A percentile compares a stretch with the other conserved stretches of the same genome.
Conservation (phyloP, 176 grass and related monocot genomes). For the Stipa capillata region DNA sequence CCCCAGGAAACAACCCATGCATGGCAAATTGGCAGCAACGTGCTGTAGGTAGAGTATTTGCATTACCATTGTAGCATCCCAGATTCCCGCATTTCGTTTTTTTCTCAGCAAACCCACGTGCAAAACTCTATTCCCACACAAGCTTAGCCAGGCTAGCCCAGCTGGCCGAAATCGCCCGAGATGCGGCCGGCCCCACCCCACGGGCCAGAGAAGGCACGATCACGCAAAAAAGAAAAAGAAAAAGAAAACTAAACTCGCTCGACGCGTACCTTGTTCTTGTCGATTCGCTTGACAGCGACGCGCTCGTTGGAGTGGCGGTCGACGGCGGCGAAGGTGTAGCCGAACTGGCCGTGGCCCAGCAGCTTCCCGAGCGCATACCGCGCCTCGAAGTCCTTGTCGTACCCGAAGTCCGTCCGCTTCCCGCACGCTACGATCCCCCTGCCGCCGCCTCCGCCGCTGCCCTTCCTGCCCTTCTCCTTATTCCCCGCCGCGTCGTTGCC, state of each 20-base stretch:
- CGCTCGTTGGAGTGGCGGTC: slow-evolving; percentile 51
- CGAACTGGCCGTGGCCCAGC: slow-evolving; percentile 76
- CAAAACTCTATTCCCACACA: background rate
- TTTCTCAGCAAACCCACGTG: background rate
- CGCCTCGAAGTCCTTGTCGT: slow-evolving; percentile 69
- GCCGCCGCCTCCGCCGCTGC: background rate
- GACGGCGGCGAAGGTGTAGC: slow-evolving; percentile 72
- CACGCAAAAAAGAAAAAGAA: no score
- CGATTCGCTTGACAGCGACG: slow-evolving; percentile 87
- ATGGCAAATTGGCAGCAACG: background rate
- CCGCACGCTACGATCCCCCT: slow-evolving; percentile 45
- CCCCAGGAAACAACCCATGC: background rate
- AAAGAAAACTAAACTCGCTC: background rate
- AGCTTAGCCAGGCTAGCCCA: slow-evolving; percentile 9
- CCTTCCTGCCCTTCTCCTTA: background rate
- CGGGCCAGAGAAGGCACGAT: background rate
- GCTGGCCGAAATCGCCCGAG: background rate
- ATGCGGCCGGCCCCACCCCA: slow-evolving; percentile 16
- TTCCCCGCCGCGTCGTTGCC: background rate
- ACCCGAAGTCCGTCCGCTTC: slow-evolving; percentile 83
- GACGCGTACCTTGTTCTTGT: slow-evolving; percentile 70
- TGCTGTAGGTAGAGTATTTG: background rate
- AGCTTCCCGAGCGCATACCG: slow-evolving; percentile 73
- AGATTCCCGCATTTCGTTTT: background rate
- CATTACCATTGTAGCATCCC: background rate